phyloP scores from a whole-genome alignment of 441 rosid species.

The Pelargonium myrrhifolium region DNA sequence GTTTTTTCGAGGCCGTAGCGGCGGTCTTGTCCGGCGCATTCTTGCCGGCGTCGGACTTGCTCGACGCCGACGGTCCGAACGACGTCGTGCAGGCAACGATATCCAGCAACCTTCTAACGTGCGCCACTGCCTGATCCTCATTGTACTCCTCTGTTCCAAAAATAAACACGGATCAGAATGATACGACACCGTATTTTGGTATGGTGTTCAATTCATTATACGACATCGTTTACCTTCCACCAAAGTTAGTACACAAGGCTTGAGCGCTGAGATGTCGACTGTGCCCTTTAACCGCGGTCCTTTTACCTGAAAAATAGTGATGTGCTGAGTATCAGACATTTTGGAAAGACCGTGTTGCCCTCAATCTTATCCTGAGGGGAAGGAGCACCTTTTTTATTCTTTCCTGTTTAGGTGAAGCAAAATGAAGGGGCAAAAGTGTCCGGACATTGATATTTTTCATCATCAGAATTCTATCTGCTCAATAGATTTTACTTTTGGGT shows the following conservation, averaged over 20 bases:
- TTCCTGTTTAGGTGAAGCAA: too few species aligned
- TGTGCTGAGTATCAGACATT: too few species aligned
- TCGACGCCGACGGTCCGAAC: constrained; percentile 28
- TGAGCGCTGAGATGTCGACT: constrained; percentile 56
- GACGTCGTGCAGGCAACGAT: constrained; percentile 52
- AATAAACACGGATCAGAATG: not conserved
- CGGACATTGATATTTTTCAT: too few species aligned
- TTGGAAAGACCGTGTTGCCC: too few species aligned
- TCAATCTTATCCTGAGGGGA: too few species aligned
- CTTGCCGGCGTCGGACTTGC: constrained; percentile 40
- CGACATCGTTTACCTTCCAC: constrained; percentile 40
- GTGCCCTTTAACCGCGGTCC: constrained; percentile 46
- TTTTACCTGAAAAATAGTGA: constrained; percentile 31
- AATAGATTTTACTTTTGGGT: too few species aligned
- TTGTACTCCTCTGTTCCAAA: constrained; percentile 50
- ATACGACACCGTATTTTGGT: not conserved
- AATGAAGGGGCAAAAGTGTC: too few species aligned
- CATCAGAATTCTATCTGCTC: too few species aligned
- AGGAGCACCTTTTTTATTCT: too few species aligned
- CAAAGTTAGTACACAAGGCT: constrained; percentile 48
- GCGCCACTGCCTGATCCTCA: constrained; percentile 48
- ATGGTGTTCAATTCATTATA: not conserved
- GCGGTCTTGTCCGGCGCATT: not conserved
- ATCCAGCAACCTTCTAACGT: constrained; percentile 61
- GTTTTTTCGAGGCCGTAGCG: not conserved